Evolutionary conservation across 176 grass and related monocot species (phyloP).

Genomic region (Luzula sylvatica): DNA sequence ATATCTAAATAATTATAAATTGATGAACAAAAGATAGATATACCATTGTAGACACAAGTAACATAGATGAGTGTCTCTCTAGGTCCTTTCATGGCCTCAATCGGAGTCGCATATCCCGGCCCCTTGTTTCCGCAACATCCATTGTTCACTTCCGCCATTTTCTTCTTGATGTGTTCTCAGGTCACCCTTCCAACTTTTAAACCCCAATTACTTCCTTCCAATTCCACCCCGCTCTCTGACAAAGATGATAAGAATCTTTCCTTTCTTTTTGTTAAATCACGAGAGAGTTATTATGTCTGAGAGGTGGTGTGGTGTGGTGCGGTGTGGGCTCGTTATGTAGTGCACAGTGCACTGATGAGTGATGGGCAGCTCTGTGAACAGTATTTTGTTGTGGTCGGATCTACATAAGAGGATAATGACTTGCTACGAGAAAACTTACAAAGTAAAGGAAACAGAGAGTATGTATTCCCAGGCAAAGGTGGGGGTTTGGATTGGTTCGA

Average conservation of each 20-base stretch:
- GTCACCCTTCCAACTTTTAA: neutral
- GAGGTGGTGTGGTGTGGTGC: neutral
- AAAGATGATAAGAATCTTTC: neutral
- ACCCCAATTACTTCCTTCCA: neutral
- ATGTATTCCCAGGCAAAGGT: too few relatives aligned
- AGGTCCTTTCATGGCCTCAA: slow-evolving; percentile 79
- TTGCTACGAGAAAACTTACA: too few relatives aligned
- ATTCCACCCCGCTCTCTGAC: neutral
- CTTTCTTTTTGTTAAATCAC: too few relatives aligned
- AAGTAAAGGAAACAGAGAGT: too few relatives aligned
- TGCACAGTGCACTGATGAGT: neutral
- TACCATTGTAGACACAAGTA: slow-evolving; percentile 94
- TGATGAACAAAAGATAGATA: neutral
- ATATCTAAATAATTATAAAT: neutral
- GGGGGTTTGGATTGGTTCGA: too few relatives aligned
- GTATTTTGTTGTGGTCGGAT: neutral
- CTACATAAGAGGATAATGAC: neutral
- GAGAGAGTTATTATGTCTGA: too few relatives aligned
- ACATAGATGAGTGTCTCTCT: slow-evolving; percentile 81
- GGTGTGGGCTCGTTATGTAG: slow-evolving; percentile 2
- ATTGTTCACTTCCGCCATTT: neutral
- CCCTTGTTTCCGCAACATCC: slow-evolving; percentile 31
- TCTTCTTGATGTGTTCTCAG: slow-evolving; percentile 8
- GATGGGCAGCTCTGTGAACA: neutral
- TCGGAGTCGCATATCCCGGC: slow-evolving; percentile 71